phyloP scores from a whole-genome alignment of 2,329 filamentous ascomycete genomes.

The Epicoccum sorghinum region DNA sequence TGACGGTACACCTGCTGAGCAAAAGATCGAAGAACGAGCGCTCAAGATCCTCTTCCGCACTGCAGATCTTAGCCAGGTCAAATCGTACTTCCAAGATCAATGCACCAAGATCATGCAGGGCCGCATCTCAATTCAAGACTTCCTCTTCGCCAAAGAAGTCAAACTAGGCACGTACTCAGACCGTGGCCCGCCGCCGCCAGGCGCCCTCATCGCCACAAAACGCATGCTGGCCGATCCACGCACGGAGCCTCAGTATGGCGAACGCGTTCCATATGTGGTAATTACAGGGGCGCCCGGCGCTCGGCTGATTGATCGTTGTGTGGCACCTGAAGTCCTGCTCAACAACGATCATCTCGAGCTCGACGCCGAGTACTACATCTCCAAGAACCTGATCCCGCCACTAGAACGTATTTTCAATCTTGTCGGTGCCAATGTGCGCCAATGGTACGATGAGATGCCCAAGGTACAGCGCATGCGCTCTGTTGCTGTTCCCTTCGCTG shows the following conservation, averaged over 20 bases:
- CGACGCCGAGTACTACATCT: constrained; percentile 96
- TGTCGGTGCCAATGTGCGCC: constrained; percentile 85
- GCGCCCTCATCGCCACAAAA: constrained; percentile 84
- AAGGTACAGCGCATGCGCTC: constrained; percentile 79
- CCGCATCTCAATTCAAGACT: constrained; percentile 88
- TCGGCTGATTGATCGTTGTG: constrained; percentile 84
- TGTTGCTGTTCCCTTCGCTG: constrained; percentile 49
- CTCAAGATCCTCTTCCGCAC: constrained; percentile 90
- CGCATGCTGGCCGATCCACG: constrained; percentile 86
- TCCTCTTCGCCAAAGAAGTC: constrained; percentile 93
- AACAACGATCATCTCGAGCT: constrained; percentile 77
- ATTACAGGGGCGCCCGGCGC: constrained; percentile 86
- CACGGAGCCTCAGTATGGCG: constrained; percentile 90
- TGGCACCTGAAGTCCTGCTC: constrained; percentile 83
- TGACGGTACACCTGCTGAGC: constrained; percentile 92
- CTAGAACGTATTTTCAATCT: constrained; percentile 96
- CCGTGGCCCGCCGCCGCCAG: constrained; percentile 78
- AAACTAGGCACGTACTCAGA: constrained; percentile 87
- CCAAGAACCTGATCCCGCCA: constrained; percentile 92
- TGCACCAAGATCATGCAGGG: constrained; percentile 93
- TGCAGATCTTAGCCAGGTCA: constrained; percentile 85
- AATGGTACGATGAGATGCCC: constrained; percentile 97
- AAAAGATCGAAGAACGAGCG: constrained; percentile 94
- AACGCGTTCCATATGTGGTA: constrained; percentile 94
- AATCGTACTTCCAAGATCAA: constrained; percentile 86